Base-by-base conservation (phyloP, 345 rosid genomes). In the Aegle marmelos region DNA sequence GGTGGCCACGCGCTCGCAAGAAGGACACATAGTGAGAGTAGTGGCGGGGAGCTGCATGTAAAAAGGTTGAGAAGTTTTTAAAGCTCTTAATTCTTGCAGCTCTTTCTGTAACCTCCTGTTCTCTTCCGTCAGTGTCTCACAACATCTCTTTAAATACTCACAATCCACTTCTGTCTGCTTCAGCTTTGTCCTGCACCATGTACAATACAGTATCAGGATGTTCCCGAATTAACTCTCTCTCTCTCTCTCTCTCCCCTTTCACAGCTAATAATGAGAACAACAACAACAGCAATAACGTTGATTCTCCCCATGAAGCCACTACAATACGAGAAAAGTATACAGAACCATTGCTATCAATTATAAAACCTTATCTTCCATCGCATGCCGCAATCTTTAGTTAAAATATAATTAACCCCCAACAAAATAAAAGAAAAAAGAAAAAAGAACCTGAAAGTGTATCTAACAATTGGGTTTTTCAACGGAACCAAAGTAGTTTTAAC, bases 21-120 rank as follows among this genome's bases (percentile, higher is more conserved):
- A 96, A 59, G 99, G 99, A 77, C 99, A 96, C 97, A 96, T 96
- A 66, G 99, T 96, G 85, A 96, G 99, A 76, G 99, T 96, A 48
- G 99, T 96, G 74, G 99, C 97, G 14, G 99, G 99, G 16, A 91
- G 94, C 79, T 96, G 99, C 97, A 85, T 92, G 93, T 88, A 91
- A 86, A 91, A 96, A 14, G 98, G 95, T 60, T 89, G 89, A 5
- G 93, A 88, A 63, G 97, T 80, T 83, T 92, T 94, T 82, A 96
- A 85, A 39, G 97, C 92, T 80, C 99, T 89, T 71, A 96, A 74
- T 64, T 92, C 97, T 72, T 84, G 92, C 80, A 95, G 86, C 67
- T 95, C 99, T 76, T 91, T 93, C 67, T 95, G 94, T 27, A 95
- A 83, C 81, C 98, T 93, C 77, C 88, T 89, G 88, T 95, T 95